A percentile compares a stretch with the other conserved stretches of the same genome.
These are phyloP conservation scores for Phyllosticta citrichinensis DNA, from an alignment of 2,329 filamentous ascomycete genomes.

Conservation along the genomic window DNA sequence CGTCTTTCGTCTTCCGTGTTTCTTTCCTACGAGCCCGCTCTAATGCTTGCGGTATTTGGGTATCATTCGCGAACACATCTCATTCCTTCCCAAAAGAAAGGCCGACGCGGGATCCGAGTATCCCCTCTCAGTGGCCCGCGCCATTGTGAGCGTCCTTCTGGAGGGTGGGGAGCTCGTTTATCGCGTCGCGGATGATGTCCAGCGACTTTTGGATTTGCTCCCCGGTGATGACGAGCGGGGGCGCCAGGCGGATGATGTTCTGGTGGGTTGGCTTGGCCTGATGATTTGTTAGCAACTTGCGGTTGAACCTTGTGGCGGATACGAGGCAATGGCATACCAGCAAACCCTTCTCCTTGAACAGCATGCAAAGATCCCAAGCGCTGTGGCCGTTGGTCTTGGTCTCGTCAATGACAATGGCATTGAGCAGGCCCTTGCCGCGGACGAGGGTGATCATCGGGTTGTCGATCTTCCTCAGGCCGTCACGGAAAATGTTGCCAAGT, in stretches of 20 bases:
- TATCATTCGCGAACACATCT: constrained; percentile 6
- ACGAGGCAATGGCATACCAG: constrained; percentile 51
- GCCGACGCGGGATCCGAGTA: neutral
- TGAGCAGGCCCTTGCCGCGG: constrained; percentile 86
- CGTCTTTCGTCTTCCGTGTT: neutral
- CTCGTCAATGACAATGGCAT: constrained; percentile 95
- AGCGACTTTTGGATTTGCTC: constrained; percentile 71
- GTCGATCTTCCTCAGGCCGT: constrained; percentile 64
- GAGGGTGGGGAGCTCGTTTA: constrained; percentile 66
- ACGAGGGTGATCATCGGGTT: constrained; percentile 73
- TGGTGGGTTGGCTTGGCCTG: constrained; percentile 97
- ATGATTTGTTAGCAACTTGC: constrained; percentile 11
- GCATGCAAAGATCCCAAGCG: constrained; percentile 92
- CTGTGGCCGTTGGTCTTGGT: constrained; percentile 71
- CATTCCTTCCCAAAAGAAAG: neutral
- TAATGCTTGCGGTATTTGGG: constrained; percentile 6
- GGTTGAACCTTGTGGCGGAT: neutral
- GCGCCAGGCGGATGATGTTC: constrained; percentile 97
- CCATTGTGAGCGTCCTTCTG: constrained; percentile 54
- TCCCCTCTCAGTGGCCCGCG: constrained; percentile 41
- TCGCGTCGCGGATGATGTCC: constrained; percentile 67
- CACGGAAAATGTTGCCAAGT: constrained; percentile 73
- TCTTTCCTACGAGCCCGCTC: neutral
- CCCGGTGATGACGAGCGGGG: constrained; percentile 88
- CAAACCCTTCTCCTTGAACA: constrained; percentile 91